Evolutionary conservation across 495 filamentous ascomycete species (phyloP), one percentile per base, ranked within the genome.

Genomic region (Immersiella caudata): DNA sequence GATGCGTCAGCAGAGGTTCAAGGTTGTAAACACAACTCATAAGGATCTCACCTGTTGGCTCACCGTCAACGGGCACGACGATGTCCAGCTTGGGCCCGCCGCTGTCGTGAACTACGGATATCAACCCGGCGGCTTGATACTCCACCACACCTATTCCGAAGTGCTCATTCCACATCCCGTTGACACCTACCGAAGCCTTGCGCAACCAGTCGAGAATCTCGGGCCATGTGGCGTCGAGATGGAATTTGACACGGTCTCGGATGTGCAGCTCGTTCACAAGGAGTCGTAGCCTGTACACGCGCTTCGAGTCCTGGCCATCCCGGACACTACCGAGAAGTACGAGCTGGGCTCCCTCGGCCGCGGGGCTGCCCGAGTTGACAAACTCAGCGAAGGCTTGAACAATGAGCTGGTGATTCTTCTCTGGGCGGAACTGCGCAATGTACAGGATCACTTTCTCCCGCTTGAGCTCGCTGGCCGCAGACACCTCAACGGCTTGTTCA

Each of bases 101-200:
- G 20, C 89, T 92, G 74, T 97, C 85, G 71, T 98, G 93, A 6
- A 97, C 96, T 0, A 99, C 93, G 49, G 88, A 86, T 61, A 99
- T 91, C 36, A 99, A 80, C 0, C 95, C 95, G 0, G 95, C 96
- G 8, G 95, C 95, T 77, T 97, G 95, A 74, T 99, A 99, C 80
- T 99, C 95, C 6, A 99, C 95, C 20, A 98, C 94, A 6, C 95
- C 95, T 68, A 99, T 99, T 20, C 95, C 96, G 74, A 98, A 99
- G 78, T 99, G 95, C 79, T 99, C 95, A 74, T 97, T 98, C 95
- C 96, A 99, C 95, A 99, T 99, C 64, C 89, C 93, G 73, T 99
- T 99, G 2, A 95, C 92, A 40, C 95, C 95, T 25, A 98, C 83
- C 62, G 87, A 93, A 33, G 89, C 85, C 22, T 80, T 84, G 49